phyloP scores from a whole-genome alignment of 495 filamentous ascomycete species.

The Gamarada debralockiae region DNA sequence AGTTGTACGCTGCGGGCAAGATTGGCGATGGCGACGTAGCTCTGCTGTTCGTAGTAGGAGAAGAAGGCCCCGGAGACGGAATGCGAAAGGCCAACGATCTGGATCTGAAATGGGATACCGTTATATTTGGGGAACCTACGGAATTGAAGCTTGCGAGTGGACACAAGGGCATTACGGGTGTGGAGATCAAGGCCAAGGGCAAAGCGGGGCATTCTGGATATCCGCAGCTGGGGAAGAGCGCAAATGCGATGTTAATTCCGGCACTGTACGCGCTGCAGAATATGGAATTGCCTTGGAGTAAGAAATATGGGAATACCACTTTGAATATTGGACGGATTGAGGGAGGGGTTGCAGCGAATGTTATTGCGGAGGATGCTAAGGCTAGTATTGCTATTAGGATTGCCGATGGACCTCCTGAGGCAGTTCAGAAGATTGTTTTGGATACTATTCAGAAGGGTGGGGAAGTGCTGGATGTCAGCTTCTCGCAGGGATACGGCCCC shows the following conservation, averaged over 20 bases:
- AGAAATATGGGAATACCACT: conserved; percentile 80
- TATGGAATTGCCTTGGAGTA: conserved; percentile 65
- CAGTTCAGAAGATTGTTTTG: conserved; percentile 50
- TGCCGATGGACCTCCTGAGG: conserved; percentile 62
- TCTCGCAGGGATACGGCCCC: conserved; percentile 60
- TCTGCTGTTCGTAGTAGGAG: conserved; percentile 86
- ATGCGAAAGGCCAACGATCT: conserved; percentile 66
- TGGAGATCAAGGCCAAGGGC: conserved; percentile 62
- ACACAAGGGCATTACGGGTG: conserved; percentile 77
- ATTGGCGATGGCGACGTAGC: conserved; percentile 49
- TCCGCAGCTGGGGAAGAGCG: conserved; percentile 77
- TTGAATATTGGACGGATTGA: conserved; percentile 76
- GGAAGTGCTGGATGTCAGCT: conserved; percentile 58
- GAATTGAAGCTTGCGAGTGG: conserved; percentile 81
- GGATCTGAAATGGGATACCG: conserved; percentile 51
- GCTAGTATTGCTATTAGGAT: conserved; percentile 69
- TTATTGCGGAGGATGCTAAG: conserved; percentile 69
- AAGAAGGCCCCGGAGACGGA: conserved; percentile 79
- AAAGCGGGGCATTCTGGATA: conserved; percentile 88
- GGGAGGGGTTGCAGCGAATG: conserved; percentile 85
- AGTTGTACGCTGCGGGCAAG: conserved; percentile 47
- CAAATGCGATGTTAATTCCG: conserved; percentile 68
- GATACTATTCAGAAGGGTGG: conserved; percentile 54
- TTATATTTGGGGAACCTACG: conserved; percentile 92
- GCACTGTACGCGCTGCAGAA: conserved; percentile 60